Conservation (phyloP, 225 moss, liverwort and hornwort genomes). For the Lunularia cruciata region DNA sequence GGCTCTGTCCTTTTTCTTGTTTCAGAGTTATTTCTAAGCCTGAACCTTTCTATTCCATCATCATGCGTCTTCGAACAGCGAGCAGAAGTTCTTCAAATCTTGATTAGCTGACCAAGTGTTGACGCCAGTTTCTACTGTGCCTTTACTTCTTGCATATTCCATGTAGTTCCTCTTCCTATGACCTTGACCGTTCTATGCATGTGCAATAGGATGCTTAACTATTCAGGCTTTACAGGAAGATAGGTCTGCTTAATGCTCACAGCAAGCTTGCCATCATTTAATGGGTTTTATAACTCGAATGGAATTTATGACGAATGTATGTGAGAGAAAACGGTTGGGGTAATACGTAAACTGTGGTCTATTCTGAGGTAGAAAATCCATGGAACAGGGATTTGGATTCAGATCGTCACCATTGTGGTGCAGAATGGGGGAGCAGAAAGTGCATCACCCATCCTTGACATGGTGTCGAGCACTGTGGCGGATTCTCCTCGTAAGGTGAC, state of each 20-base stretch:
- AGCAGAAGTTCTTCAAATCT: not conserved
- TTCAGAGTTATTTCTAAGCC: not conserved
- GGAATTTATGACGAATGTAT: too few species aligned
- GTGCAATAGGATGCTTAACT: too few species aligned
- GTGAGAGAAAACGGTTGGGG: too few species aligned
- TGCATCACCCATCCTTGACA: conserved; percentile 53
- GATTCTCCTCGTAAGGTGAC: conserved; percentile 75
- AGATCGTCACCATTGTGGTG: conserved; percentile 39
- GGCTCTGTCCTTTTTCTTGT: not conserved
- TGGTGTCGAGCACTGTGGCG: conserved; percentile 50
- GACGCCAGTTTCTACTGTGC: too few species aligned
- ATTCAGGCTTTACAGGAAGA: too few species aligned
- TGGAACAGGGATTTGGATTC: conserved; percentile 48
- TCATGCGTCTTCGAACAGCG: not conserved
- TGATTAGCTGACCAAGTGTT: too few species aligned
- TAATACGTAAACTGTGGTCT: conserved; percentile 19
- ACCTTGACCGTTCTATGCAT: too few species aligned
- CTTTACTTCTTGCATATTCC: too few species aligned
- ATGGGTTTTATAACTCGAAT: too few species aligned
- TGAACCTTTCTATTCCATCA: not conserved
- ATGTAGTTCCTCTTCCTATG: too few species aligned
- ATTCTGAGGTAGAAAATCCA: conserved; percentile 48
- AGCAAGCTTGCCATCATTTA: too few species aligned
- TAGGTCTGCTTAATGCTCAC: too few species aligned
- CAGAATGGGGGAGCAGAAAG: conserved; percentile 70